phyloP scores from a whole-genome alignment of 2,329 filamentous ascomycete genomes.

The Verticillium alfalfae region DNA sequence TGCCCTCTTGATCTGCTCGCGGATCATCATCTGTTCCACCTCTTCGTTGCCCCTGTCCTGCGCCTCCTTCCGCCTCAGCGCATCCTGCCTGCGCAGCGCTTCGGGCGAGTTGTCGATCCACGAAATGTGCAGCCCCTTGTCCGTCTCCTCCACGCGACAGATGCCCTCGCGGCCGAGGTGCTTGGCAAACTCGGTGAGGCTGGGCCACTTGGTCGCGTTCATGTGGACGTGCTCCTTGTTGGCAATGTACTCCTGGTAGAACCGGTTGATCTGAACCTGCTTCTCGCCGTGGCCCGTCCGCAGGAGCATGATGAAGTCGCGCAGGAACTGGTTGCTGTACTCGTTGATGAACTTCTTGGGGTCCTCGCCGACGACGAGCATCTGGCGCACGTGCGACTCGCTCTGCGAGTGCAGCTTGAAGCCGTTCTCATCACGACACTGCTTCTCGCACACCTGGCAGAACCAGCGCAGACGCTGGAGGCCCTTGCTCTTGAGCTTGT shows the following conservation, averaged over 20 bases:
- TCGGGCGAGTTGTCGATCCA: constrained; percentile 94
- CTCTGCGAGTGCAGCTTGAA: constrained; percentile 85
- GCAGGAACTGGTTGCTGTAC: constrained; percentile 75
- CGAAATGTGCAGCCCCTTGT: constrained; percentile 74
- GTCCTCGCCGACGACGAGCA: constrained; percentile 82
- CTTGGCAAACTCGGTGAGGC: constrained; percentile 85
- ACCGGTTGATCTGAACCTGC: constrained; percentile 79
- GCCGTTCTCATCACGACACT: constrained; percentile 73
- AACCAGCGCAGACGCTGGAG: constrained; percentile 84
- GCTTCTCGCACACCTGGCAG: constrained; percentile 70
- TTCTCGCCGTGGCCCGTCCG: constrained; percentile 88
- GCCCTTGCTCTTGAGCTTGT: constrained; percentile 81
- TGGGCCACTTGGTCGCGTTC: constrained; percentile 88
- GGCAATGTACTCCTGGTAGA: constrained; percentile 90
- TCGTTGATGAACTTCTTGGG: constrained; percentile 78
- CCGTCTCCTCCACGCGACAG: constrained; percentile 78
- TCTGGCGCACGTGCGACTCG: constrained; percentile 84
- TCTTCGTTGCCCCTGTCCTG: constrained; percentile 90
- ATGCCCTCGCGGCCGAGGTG: constrained; percentile 80
- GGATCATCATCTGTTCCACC: constrained; percentile 75
- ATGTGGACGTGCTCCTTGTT: constrained; percentile 88
- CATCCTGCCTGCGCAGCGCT: constrained; percentile 73
- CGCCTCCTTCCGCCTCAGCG: constrained; percentile 74
- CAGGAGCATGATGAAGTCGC: constrained; percentile 72
- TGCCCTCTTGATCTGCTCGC: constrained; percentile 77